Base-by-base conservation (phyloP, 2,329 filamentous ascomycete species). In the Coleophoma eucalyptorum region DNA sequence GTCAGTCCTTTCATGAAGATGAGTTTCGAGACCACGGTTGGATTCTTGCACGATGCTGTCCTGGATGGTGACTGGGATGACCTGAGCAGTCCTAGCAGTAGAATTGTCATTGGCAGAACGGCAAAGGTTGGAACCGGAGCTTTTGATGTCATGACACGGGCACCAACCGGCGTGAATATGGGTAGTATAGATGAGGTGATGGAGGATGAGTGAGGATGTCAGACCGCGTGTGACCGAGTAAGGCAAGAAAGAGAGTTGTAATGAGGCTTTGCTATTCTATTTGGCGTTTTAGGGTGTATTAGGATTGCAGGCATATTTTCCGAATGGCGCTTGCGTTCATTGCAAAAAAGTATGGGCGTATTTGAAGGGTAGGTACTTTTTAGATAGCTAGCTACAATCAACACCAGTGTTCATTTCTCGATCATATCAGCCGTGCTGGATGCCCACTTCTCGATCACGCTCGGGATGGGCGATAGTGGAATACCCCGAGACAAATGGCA, bases 11-110 rank as follows among this genome's bases (percentile, higher is more conserved):
- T 99, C 61, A 93, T 94, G 72, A 97, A 97, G 79, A 97, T 97
- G 93, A 96, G 90, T 69, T 99, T 97, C 73, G 94, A 99, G 79
- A 99, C 94, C 4, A 99, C 94, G 2, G 81, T 97, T 37, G 86
- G 88, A 1, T 97, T 97, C 76, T 77, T 99, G 63, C 92, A 89
- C 69, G 94, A 97, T 65, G 92, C 94, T 1, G 87, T 97, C 21
- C 75, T 95, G 51, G 90, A 96, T 64, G 86, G 89, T 46, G 94
- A 97, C 69, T 90, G 84, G 78, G 94, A 99, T 69, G 88, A 94
- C 62, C 74, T 99, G 54, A 83, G 80, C 53, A 91, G 87, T 53
- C 94, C 95, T 0, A 94, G 88, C 68, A 86, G 89, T 55, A 81
- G 93, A 52, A 89, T 99, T 62, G 92, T 97, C 45, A 85, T 94